Percentiles rank a stretch among this genome's conserved stretches.
phyloP scores from a whole-genome alignment of 208 protist species.

The Trypanosoma lewisi region DNA sequence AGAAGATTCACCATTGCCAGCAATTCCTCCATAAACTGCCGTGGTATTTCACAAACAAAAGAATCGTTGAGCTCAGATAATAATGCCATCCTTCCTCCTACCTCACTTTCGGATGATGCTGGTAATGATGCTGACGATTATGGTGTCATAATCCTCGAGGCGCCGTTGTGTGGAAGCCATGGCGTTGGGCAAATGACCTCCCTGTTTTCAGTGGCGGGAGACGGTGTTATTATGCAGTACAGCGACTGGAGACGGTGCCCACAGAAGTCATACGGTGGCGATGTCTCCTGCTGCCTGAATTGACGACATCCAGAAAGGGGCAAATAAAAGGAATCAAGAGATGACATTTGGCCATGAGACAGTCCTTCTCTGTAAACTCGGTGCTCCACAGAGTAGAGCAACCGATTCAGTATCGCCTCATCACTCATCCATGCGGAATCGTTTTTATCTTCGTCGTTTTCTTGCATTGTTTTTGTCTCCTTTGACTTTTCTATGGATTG shows the following conservation, averaged over 20 bases:
- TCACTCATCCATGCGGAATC: background rate
- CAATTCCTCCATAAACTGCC: background rate
- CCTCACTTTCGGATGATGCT: background rate
- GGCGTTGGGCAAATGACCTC: background rate
- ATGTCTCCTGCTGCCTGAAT: background rate
- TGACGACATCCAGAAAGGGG: background rate
- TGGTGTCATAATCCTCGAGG: background rate
- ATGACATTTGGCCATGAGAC: background rate
- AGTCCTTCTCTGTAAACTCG: background rate
- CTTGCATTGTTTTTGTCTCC: background rate
- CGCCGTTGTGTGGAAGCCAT: background rate
- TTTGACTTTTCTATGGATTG: background rate
- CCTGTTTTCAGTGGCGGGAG: background rate
- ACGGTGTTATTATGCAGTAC: background rate
- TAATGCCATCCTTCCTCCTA: no score
- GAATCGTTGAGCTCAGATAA: no score
- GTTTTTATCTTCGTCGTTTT: background rate
- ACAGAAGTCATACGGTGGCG: background rate
- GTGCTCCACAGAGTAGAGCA: background rate
- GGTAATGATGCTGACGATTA: background rate
- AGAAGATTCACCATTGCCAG: constrained; percentile 1
- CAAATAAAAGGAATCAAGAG: background rate
- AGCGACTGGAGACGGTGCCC: background rate
- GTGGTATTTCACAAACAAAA: background rate
- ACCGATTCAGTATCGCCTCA: background rate